Conservation (phyloP, 2,329 filamentous ascomycete genomes). For the Calonectria leucothoes region DNA sequence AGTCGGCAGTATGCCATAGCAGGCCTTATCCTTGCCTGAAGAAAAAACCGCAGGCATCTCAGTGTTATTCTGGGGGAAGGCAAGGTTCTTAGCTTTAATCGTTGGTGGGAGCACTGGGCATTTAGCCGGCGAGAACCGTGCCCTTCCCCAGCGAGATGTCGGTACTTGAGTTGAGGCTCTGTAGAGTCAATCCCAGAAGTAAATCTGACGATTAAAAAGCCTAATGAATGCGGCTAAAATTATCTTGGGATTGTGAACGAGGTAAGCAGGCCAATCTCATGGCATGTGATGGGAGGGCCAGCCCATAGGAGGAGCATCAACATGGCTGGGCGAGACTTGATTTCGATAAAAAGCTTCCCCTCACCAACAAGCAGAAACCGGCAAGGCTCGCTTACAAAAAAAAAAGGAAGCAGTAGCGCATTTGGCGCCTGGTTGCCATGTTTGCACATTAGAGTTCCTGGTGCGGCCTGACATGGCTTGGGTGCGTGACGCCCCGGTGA, state of each 20-base stretch:
- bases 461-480: neutral
- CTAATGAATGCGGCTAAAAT: neutral
- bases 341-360: neutral
- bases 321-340: neutral
- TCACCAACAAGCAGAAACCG: neutral
- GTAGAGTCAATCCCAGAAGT: neutral
- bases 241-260: neutral
- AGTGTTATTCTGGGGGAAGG: neutral
- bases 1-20: too few relatives aligned
- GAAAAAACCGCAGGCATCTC: neutral
- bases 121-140: neutral
- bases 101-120: neutral
- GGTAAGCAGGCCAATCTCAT: neutral
- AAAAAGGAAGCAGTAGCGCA: neutral
- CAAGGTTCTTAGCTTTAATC: neutral
- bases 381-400: neutral
- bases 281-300: neutral
- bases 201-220: neutral
- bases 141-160: neutral
- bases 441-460: neutral
- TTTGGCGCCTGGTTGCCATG: neutral
- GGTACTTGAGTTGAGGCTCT: neutral
- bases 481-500: neutral
- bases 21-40: neutral
- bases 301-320: neutral